Conservation (phyloP, 345 rosid species). For the Erysimum cheiranthoides region DNA sequence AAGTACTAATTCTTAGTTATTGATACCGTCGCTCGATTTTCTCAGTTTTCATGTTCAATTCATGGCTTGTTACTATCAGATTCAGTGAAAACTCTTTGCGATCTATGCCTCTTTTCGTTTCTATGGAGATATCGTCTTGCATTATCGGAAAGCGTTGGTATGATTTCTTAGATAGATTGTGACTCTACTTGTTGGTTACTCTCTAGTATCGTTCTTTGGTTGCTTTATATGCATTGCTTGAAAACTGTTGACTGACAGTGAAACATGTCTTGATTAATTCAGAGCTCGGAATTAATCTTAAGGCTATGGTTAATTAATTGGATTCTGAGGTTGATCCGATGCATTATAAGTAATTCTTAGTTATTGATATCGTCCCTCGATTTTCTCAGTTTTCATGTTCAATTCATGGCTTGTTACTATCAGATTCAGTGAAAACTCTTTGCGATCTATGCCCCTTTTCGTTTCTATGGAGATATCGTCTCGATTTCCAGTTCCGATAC, state of each 20-base stretch:
- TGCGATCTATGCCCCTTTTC: constrained; percentile 1
- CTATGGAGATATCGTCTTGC: not conserved
- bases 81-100: not conserved
- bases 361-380: not conserved
- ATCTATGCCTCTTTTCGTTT: constrained; percentile 9
- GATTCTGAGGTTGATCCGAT: too few species aligned
- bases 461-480: not conserved
- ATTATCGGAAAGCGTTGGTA: not conserved
- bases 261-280: constrained; percentile 24
- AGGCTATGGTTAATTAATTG: not conserved
- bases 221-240: constrained; percentile 7
- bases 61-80: constrained; percentile 7
- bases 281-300: constrained; percentile 14
- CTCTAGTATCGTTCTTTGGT: too few species aligned
- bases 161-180: too few species aligned
- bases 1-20: constrained; percentile 4
- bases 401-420: constrained; percentile 16
- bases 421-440: not conserved
- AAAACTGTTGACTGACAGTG: constrained; percentile 17
- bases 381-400: not conserved
- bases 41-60: constrained; percentile 6
- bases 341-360: constrained; percentile 22
- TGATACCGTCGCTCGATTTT: not conserved
- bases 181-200: too few species aligned
- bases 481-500: constrained; percentile 6